A percentile compares a stretch with the other conserved stretches of the same genome.
Conservation (phyloP, 352 stramenopile species). For the Globisporangium megalacanthum region DNA sequence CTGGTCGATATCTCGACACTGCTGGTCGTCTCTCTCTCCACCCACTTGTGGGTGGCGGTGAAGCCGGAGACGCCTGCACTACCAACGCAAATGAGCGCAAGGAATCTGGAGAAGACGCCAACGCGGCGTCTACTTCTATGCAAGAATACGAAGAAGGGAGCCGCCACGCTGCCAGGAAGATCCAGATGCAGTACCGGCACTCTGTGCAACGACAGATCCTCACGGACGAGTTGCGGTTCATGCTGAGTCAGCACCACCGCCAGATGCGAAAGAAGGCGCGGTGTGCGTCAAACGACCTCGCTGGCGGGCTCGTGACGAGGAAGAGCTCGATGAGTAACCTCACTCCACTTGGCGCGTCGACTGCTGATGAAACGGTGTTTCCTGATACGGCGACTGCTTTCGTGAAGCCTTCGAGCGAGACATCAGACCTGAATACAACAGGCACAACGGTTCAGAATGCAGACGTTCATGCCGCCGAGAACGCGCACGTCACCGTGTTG, state of each 20-base stretch:
- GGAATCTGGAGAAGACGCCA: not conserved
- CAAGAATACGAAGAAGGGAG: not conserved
- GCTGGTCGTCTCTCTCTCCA: too few species aligned
- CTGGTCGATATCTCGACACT: too few species aligned
- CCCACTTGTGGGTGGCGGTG: too few species aligned
- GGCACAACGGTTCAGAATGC: too few species aligned
- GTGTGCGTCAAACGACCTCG: slow-evolving; percentile 1
- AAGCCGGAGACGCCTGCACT: too few species aligned
- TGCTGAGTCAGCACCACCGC: slow-evolving; percentile 28
- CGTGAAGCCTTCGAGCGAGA: too few species aligned
- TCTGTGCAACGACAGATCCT: slow-evolving; percentile 26
- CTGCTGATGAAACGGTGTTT: not conserved
- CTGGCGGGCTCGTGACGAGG: not conserved
- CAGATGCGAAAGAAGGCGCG: slow-evolving; percentile 22
- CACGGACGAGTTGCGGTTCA: slow-evolving; percentile 32
- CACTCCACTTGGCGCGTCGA: not conserved
- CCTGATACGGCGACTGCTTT: not conserved
- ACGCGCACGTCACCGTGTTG: too few species aligned
- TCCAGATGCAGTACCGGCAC: slow-evolving; percentile 36
- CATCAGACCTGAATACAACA: too few species aligned
- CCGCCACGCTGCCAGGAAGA: slow-evolving; percentile 10
- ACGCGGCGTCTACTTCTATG: too few species aligned
- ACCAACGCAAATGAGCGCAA: not conserved
- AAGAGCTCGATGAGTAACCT: not conserved
- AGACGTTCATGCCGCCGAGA: too few species aligned